These are phyloP conservation scores for Candida sithepensis DNA, from an alignment of 805 yeast species.

Conservation along the genomic window DNA sequence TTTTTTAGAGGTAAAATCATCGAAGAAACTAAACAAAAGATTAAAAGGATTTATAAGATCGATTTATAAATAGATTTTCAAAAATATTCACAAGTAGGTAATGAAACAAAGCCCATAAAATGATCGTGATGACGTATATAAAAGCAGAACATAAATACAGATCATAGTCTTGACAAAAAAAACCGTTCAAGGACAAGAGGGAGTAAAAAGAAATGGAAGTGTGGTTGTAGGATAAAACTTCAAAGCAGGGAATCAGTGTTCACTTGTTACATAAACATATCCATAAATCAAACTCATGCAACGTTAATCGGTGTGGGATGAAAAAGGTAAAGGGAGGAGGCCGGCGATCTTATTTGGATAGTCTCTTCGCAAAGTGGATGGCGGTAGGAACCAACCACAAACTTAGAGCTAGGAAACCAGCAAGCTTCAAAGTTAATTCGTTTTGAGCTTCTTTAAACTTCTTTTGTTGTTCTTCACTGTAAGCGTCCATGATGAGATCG, in stretches of 20 bases:
- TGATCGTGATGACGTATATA: neutral
- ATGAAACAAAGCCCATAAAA: neutral
- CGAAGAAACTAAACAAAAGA: no score
- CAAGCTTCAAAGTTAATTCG: constrained; percentile 52
- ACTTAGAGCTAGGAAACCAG: constrained; percentile 61
- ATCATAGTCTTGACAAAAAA: neutral
- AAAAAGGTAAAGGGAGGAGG: no score
- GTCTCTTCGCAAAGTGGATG: constrained; percentile 50
- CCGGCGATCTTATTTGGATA: constrained; percentile 11
- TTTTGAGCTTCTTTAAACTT: constrained; percentile 62
- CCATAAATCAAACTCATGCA: no score
- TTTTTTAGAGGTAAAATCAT: no score
- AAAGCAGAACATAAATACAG: neutral
- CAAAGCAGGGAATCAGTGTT: no score
- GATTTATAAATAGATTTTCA: neutral
- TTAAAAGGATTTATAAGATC: no score
- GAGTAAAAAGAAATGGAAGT: no score
- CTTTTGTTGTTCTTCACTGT: constrained; percentile 37
- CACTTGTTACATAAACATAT: no score
- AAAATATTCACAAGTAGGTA: constrained; percentile 9
- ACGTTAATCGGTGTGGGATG: neutral
- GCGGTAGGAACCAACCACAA: constrained; percentile 58
- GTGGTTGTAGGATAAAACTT: no score
- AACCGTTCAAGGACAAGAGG: neutral
- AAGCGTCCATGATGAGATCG: constrained; percentile 23